phyloP scores from a whole-genome alignment of 176 grass and related monocot genomes.

The Secale cereale region DNA sequence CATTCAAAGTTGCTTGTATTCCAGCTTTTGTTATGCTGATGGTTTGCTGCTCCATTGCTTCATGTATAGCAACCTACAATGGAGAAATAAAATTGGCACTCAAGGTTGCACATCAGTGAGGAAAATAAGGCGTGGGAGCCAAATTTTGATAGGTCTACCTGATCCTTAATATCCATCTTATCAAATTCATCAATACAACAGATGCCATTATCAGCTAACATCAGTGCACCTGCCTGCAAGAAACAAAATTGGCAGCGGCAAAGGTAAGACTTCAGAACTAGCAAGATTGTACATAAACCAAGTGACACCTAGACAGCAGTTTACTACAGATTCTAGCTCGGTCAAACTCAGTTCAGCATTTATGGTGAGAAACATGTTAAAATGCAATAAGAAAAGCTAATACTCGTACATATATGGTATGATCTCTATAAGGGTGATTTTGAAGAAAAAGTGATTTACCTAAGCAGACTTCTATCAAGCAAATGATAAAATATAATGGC shows the following conservation, averaged over 20 bases:
- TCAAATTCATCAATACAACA: constrained; percentile 99
- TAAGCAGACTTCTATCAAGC: background rate
- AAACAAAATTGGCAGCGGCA: constrained; percentile 11
- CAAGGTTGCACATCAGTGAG: constrained; percentile 11
- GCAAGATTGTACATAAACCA: background rate
- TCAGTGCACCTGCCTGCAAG: constrained; percentile 89
- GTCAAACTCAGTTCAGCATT: background rate
- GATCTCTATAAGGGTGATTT: background rate
- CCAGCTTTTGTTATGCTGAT: constrained; percentile 99
- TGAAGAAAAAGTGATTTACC: background rate
- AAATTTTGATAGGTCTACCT: constrained; percentile 34
- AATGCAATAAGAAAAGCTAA: background rate
- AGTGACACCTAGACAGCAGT: background rate
- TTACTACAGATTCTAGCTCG: background rate
- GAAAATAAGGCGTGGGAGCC: background rate
- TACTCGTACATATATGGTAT: background rate
- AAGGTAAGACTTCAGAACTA: constrained; percentile 21
- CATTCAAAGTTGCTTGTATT: constrained; percentile 97
- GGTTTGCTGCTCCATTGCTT: constrained; percentile 99
- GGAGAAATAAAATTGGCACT: constrained; percentile 21
- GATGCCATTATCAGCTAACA: constrained; percentile 96
- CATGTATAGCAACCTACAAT: constrained; percentile 93
- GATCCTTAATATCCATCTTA: constrained; percentile 98
- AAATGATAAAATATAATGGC: constrained; percentile 11
- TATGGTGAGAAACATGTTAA: constrained; percentile 2